These are phyloP conservation scores for Solanum hybrid DNA, from an alignment of 305 asterid genomes.

Conservation along the genomic window DNA sequence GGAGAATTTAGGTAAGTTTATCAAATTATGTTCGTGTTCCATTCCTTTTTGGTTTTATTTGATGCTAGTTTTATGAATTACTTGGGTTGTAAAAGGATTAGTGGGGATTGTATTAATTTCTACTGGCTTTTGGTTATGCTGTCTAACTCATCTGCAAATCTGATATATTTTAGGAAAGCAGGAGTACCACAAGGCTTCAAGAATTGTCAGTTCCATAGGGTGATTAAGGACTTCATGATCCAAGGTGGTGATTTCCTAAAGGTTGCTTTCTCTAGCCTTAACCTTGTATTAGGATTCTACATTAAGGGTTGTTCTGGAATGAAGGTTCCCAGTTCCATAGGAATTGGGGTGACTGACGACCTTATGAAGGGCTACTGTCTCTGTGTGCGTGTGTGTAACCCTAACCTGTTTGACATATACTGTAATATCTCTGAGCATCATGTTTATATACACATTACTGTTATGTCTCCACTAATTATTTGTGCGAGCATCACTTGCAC, in stretches of 20 bases:
- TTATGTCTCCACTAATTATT: background rate
- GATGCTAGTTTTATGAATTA: background rate
- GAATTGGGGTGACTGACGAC: background rate
- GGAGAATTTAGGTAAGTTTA: conserved; percentile 72
- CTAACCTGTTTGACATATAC: background rate
- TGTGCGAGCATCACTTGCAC: background rate
- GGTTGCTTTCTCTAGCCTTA: conserved; percentile 29
- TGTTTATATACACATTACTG: background rate
- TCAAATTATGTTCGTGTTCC: background rate
- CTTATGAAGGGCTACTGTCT: background rate
- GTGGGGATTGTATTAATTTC: background rate
- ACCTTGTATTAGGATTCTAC: background rate
- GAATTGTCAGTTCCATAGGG: conserved; percentile 90
- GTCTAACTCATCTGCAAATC: conserved; percentile 13
- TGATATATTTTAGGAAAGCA: conserved; percentile 56
- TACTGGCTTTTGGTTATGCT: background rate
- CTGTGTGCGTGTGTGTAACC: background rate
- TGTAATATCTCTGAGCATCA: background rate
- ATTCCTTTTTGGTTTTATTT: background rate
- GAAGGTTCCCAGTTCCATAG: background rate
- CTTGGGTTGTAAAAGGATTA: background rate
- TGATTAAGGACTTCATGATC: conserved; percentile 93
- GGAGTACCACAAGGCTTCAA: conserved; percentile 88
- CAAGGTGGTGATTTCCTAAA: conserved; percentile 95
- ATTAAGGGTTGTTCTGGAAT: background rate